Base-by-base conservation (phyloP, 2,329 filamentous ascomycete genomes). In the Conoideocrella luteorostrata region DNA sequence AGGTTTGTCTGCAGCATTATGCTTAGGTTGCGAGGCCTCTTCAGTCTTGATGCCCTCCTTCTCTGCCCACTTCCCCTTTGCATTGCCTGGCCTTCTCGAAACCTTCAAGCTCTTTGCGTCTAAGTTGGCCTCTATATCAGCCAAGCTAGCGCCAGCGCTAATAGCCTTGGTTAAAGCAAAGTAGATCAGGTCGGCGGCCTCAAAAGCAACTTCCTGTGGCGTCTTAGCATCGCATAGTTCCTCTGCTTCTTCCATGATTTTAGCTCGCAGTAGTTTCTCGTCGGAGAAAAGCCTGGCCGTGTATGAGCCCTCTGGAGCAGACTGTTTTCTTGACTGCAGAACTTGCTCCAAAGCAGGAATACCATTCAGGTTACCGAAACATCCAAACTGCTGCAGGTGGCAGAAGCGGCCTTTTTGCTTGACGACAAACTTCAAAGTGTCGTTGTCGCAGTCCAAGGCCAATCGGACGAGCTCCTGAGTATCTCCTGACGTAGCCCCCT, bases 221-320 rank as follows among this genome's bases (percentile, higher is more conserved):
- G 81, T 83, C 52, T 81, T 82, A 13, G 93, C 91, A 51, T 93
- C 82, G 59, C 91, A 96, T 33, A 98, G 75, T 68, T 98, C 93
- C 58, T 94, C 87, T 0, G 93, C 93, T 64, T 98, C 93, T 65
- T 98, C 93, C 82, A 97, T 94, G 44, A 98, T 96, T 74, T 98
- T 98, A 3, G 93, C 93, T 34, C 87, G 78, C 43, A 96, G 69
- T 44, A 98, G 76, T 63, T 94, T 90, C 54, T 88, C 80, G 51
- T 98, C 93, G 15, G 84, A 90, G 72, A 97, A 98, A 1, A 98
- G 72, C 26, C 91, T 77, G 15, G 89, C 88, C 4, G 93, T 98
- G 65, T 98, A 98, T 11, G 93, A 98, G 2, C 90, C 91, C 51
- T 77, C 77, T 0, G 93, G 91, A 0, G 91, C 90, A 15, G 86